A percentile compares a stretch with the other conserved stretches of the same genome.
Conservation (phyloP, 2,329 filamentous ascomycete species). For the Penicillium palitans region DNA sequence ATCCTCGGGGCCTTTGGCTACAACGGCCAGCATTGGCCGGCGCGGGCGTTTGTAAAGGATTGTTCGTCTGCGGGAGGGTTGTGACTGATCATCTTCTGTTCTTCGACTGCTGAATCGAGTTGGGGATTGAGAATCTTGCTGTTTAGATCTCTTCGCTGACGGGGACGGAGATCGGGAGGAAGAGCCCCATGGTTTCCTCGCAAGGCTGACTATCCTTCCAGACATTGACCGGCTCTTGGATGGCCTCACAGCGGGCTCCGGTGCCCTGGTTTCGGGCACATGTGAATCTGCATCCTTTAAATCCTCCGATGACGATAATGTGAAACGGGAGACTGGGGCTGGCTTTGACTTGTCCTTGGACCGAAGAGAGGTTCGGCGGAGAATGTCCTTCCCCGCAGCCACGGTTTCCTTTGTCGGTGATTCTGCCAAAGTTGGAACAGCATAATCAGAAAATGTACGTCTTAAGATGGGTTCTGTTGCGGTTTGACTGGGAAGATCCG, state of each 20-base stretch:
- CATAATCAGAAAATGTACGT: slow-evolving; percentile 52
- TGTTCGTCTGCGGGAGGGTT: slow-evolving; percentile 32
- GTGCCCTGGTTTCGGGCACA: slow-evolving; percentile 31
- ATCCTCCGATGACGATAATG: slow-evolving; percentile 39
- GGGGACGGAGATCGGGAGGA: slow-evolving; percentile 51
- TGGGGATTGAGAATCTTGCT: slow-evolving; percentile 32
- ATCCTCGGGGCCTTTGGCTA: slow-evolving; percentile 38
- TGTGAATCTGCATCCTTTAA: slow-evolving; percentile 30
- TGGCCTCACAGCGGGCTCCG: slow-evolving; percentile 36
- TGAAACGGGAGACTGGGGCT: slow-evolving; percentile 38
- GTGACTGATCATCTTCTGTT: slow-evolving; percentile 24
- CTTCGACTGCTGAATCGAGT: slow-evolving; percentile 18
- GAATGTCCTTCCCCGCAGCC: slow-evolving; percentile 43
- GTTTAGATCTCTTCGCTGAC: slow-evolving; percentile 34
- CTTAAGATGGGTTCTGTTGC: slow-evolving; percentile 44
- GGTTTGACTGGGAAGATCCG: slow-evolving; percentile 50
- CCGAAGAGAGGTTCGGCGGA: slow-evolving; percentile 44
- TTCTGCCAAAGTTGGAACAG: slow-evolving; percentile 43
- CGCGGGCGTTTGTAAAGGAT: slow-evolving; percentile 40
- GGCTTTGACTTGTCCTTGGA: slow-evolving; percentile 34
- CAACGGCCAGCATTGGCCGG: slow-evolving; percentile 44
- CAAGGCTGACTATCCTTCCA: slow-evolving; percentile 52
- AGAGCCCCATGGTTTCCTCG: slow-evolving; percentile 53
- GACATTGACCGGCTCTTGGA: slow-evolving; percentile 50
- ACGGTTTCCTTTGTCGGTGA: slow-evolving; percentile 41